phyloP scores from a whole-genome alignment of 1,284 basidiomycete species.

The Sporisorium exsertum region DNA sequence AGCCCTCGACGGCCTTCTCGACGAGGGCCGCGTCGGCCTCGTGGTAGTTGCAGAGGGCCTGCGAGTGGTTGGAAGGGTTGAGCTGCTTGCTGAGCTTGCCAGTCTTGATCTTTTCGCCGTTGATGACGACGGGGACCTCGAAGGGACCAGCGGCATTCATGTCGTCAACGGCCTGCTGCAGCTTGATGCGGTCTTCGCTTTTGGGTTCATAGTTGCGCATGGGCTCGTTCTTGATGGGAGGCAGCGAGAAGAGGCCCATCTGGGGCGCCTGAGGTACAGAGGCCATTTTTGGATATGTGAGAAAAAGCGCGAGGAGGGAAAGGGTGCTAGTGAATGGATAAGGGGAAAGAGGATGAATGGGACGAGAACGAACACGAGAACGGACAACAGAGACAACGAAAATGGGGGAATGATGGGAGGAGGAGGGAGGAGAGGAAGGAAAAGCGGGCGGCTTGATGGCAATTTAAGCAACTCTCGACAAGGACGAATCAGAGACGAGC shows the following conservation, averaged over 20 bases:
- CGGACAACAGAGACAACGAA: conserved; percentile 6
- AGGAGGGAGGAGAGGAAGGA: not conserved
- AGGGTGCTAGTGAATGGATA: not conserved
- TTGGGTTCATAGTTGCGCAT: conserved; percentile 79
- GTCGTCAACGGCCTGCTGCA: conserved; percentile 81
- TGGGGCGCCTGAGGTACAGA: conserved; percentile 51
- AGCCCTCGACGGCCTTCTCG: conserved; percentile 84
- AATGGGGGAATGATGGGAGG: conserved; percentile 1
- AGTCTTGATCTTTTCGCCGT: conserved; percentile 88
- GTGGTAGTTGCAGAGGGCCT: conserved; percentile 86
- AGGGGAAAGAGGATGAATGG: not conserved
- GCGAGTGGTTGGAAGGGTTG: conserved; percentile 73
- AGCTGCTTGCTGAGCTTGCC: conserved; percentile 75
- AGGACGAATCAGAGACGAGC: not conserved
- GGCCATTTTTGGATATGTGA: conserved; percentile 31
- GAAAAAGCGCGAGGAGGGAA: not conserved
- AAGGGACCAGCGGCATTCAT: conserved; percentile 87
- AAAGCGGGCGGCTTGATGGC: not conserved
- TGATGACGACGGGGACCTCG: conserved; percentile 91
- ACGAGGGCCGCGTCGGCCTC: conserved; percentile 80
- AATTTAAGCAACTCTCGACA: conserved; percentile 1
- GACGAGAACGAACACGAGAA: not conserved
- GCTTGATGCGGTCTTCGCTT: conserved; percentile 80
- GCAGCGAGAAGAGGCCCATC: conserved; percentile 58
- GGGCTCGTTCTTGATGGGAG: conserved; percentile 64